Conservation (phyloP, 257 asterid species). For the Capsicum pubescens region DNA sequence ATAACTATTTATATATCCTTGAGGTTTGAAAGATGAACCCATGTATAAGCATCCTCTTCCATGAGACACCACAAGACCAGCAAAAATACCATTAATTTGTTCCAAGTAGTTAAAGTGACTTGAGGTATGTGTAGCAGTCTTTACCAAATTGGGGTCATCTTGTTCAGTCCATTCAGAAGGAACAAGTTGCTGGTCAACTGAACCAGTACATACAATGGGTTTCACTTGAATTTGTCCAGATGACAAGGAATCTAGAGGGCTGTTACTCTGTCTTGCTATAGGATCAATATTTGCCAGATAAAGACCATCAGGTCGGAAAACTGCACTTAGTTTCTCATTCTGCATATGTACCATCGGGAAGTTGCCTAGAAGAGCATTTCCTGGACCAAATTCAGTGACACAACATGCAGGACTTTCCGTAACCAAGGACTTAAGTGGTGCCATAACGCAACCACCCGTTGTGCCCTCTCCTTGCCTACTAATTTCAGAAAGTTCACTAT, state of each 20-base stretch:
- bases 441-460: constrained; percentile 37
- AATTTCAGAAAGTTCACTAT: constrained; percentile 40
- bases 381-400: constrained; percentile 38
- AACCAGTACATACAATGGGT: constrained; percentile 37
- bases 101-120: constrained; percentile 36
- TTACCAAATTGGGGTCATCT: constrained; percentile 42
- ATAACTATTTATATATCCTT: constrained; percentile 68
- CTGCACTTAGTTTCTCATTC: constrained; percentile 33
- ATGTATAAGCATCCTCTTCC: constrained; percentile 43
- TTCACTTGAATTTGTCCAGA: constrained; percentile 35
- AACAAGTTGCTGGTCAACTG: constrained; percentile 40
- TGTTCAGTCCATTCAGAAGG: constrained; percentile 43
- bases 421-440: constrained; percentile 36
- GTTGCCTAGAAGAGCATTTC: constrained; percentile 30
- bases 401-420: constrained; percentile 44
- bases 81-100: constrained; percentile 37
- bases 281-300: constrained; percentile 34
- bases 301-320: constrained; percentile 28
- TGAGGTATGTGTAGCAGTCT: constrained; percentile 38
- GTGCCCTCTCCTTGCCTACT: constrained; percentile 40
- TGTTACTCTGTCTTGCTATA: constrained; percentile 33
- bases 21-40: constrained; percentile 71
- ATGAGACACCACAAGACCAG: constrained; percentile 35
- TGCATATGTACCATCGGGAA: constrained; percentile 30
- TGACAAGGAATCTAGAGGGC: constrained; percentile 25